Evolutionary conservation across 495 filamentous ascomycete genomes (phyloP).

Genomic region (Neurospora sp.): DNA sequence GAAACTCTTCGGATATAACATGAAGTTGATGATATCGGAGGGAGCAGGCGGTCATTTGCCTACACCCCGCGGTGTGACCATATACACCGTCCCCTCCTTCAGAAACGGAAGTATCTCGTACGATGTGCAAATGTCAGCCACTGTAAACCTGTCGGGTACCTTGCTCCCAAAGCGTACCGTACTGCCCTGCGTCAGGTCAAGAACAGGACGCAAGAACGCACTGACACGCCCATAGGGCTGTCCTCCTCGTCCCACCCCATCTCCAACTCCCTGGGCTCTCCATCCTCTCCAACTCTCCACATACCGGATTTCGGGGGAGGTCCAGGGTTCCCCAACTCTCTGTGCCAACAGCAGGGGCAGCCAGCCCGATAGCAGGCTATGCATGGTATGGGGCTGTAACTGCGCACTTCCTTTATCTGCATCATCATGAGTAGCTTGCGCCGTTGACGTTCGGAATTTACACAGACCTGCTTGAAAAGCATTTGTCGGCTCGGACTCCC

Average conservation of each 20-base stretch:
- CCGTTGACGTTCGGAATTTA: neutral
- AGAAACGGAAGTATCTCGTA: neutral
- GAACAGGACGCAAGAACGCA: neutral
- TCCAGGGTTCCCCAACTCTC: neutral
- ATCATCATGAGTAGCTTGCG: neutral
- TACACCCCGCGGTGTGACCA: neutral
- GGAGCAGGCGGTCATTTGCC: neutral
- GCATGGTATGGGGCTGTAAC: neutral
- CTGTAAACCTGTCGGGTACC: neutral
- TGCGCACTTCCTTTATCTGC: too few species aligned
- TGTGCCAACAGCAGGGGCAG: neutral
- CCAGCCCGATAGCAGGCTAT: neutral
- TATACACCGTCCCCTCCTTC: neutral
- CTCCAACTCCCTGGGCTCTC: neutral
- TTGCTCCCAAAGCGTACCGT: neutral
- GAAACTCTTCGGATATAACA: neutral
- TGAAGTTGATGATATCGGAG: neutral
- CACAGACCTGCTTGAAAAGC: neutral
- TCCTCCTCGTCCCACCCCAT: neutral
- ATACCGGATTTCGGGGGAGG: neutral
- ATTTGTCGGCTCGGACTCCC: neutral
- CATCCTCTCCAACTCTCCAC: neutral
- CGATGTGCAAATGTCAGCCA: neutral
- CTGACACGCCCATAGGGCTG: neutral
- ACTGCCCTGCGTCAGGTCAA: neutral